These are phyloP conservation scores for Russula olivacea DNA, from an alignment of 768 basidiomycete genomes.

Conservation along the genomic window DNA sequence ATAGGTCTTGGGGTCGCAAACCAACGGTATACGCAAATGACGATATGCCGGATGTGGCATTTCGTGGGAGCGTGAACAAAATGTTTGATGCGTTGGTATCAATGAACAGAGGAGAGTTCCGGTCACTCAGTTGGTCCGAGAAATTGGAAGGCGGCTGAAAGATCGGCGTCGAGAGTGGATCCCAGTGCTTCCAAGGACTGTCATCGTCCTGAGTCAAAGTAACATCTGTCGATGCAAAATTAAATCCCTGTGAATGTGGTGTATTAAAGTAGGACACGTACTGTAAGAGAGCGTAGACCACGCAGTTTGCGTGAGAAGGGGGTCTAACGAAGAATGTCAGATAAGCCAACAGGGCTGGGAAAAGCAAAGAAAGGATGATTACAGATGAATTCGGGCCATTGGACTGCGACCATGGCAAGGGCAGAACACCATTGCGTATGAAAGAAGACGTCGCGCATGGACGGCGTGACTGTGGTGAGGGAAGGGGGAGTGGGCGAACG, in stretches of 20 bases:
- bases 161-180: conserved; percentile 51
- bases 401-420: conserved; percentile 87
- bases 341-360: not conserved
- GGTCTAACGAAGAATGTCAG: conserved; percentile 47
- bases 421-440: conserved; percentile 91
- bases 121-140: conserved; percentile 63
- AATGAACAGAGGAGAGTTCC: conserved; percentile 71
- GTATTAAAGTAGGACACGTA: conserved; percentile 32
- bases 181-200: conserved; percentile 50
- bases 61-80: conserved; percentile 62
- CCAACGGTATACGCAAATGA: conserved; percentile 85
- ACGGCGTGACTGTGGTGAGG: conserved; percentile 67
- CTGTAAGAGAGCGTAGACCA: conserved; percentile 84
- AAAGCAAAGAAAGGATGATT: conserved; percentile 31
- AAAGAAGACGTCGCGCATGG: conserved; percentile 85
- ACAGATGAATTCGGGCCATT: conserved; percentile 94
- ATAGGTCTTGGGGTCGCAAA: conserved; percentile 73
- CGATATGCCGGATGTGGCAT: conserved; percentile 62
- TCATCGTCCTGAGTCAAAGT: conserved; percentile 50
- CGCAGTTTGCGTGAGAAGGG: conserved; percentile 79
- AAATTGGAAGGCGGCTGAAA: conserved; percentile 69
- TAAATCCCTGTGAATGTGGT: not conserved
- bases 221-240: conserved; percentile 47
- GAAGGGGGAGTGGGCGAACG: not conserved
- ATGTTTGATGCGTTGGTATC: conserved; percentile 60